Evolutionary conservation across 495 filamentous ascomycete species (phyloP), one percentile per base, ranked within the genome.

Genomic region (Trichoderma virens): DNA sequence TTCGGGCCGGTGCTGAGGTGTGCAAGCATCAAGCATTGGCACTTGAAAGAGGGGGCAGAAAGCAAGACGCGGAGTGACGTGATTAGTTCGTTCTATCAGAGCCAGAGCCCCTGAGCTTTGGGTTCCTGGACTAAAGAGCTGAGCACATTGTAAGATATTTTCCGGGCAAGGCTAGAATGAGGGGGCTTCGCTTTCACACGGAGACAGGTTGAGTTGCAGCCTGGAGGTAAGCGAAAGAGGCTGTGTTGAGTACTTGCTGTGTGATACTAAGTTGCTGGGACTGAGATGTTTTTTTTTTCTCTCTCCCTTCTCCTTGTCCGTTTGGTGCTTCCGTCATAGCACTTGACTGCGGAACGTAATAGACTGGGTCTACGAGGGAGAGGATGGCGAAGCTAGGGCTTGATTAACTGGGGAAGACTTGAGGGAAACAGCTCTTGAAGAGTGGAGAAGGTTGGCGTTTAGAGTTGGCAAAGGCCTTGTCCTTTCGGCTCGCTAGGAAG

Each of bases 41-140:
- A 5, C 31, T 23, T 60, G 66, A 69, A 67, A 70, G 69, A 73
- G 66, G 39, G 25, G 11, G 16, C 14, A 27, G 38, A 41, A 30
- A 13, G 35, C 1, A 11, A 23, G 27, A 43, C 20, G 38, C 16
- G 34, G 34, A 27, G 38, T 30, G 61, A 43, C 38, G 61, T 23
- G 61, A 65, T 51, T 64, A 27, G 76, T 77, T 80, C 78, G 75
- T 80, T 79, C 73, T 79, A 69, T 80, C 79, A 82, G 79, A 82
- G 66, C 74, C 73, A 41, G 75, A 66, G 70, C 77, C 79, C 77
- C 74, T 74, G 69, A 79, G 74, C 69, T 76, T 79, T 79, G 77
- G 79, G 77, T 70, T 67, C 69, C 68, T 74, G 78, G 79, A 82
- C 78, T 82, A 82, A 76, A 79, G 73, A 78, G 78, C 76, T 75